phyloP scores from a whole-genome alignment of 2,329 filamentous ascomycete species.

The Malbranchea cinnamomea region DNA sequence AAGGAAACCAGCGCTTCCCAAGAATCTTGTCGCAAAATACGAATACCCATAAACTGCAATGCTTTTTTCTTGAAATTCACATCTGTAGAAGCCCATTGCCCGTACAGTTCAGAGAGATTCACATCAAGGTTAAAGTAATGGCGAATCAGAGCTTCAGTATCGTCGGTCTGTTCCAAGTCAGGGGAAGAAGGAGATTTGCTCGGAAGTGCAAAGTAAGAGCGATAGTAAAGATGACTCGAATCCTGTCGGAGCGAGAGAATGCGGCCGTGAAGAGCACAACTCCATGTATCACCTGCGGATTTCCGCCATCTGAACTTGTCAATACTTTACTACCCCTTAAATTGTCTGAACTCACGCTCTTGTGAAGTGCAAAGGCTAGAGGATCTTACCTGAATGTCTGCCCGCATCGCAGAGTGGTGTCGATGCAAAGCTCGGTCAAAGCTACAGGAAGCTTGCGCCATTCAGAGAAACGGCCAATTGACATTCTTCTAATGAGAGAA shows the following conservation, averaged over 20 bases:
- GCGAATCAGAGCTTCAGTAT: slow-evolving; percentile 57
- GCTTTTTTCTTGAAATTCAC: slow-evolving; percentile 80
- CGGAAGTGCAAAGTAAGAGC: slow-evolving; percentile 42
- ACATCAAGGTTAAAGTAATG: slow-evolving; percentile 78
- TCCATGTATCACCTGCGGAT: slow-evolving; percentile 68
- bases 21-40: slow-evolving; percentile 84
- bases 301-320: slow-evolving; percentile 58
- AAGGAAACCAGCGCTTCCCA: slow-evolving; percentile 92
- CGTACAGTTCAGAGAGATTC: slow-evolving; percentile 63
- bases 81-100: slow-evolving; percentile 74
- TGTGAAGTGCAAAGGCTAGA: slow-evolving; percentile 3
- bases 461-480: slow-evolving; percentile 43
- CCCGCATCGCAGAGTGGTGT: slow-evolving; percentile 85
- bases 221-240: slow-evolving; percentile 61
- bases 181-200: slow-evolving; percentile 23
- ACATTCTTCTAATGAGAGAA: too few species aligned
- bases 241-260: slow-evolving; percentile 80
- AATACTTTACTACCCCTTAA: slow-evolving; percentile 1
- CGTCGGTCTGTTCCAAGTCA: slow-evolving; percentile 36
- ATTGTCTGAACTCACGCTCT: slow-evolving; percentile 3
- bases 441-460: slow-evolving; percentile 80
- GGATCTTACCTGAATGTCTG: slow-evolving; percentile 61
- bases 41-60: slow-evolving; percentile 73
- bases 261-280: slow-evolving; percentile 71
- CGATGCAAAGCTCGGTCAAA: slow-evolving; percentile 76